Base-by-base conservation (phyloP, 106 monocot species). In the Acorus calamus region DNA sequence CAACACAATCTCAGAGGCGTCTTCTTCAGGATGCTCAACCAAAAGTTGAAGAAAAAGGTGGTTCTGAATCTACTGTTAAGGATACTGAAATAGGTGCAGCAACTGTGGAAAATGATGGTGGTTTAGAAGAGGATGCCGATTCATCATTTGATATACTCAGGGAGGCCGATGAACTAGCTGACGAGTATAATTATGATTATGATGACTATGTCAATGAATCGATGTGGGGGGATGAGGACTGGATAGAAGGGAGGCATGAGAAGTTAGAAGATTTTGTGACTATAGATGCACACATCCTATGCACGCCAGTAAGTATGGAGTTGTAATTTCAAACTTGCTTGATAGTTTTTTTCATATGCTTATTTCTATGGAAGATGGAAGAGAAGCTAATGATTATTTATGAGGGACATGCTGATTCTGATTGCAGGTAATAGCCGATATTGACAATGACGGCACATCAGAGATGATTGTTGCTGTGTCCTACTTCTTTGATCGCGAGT, bases 201-300 rank as follows among this genome's bases (percentile, higher is more conserved):
- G 98, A 98, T 79, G 98, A 98, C 69, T 83, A 92, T 79, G 85
- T 92, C 70, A 83, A 98, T 56, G 81, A 85, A 11, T 70, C 85
- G 46, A 81, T 92, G 98, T 98, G 98, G 98, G 91, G 92, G 11
- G 88, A 98, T 76, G 98, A 92, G 71, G 92, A 81, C 11, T 98
- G 87, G 88, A 72, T 12, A 9, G 98, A 98, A 78, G 73, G 52
- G 14, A 65, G 47, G 63, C 98, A 98, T 77, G 78, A 85, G 60
- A 92, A 83, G 62, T 13, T 80, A 62, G 85, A 98, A 74, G 92
- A 98, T 67, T 98, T 77, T 86, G 88, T 98, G 67, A 76, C 79
- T 57, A 64, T 98, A 41, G 98, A 98, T 71, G 62, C 98, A 58
- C 98, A 98, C 71, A 98, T 98, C 54, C 79, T 98, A 14, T 88